Percentiles rank a stretch among this genome's conserved stretches.
These are phyloP conservation scores for Daedaleopsis nitida DNA, from an alignment of 768 basidiomycete genomes.

Conservation along the genomic window DNA sequence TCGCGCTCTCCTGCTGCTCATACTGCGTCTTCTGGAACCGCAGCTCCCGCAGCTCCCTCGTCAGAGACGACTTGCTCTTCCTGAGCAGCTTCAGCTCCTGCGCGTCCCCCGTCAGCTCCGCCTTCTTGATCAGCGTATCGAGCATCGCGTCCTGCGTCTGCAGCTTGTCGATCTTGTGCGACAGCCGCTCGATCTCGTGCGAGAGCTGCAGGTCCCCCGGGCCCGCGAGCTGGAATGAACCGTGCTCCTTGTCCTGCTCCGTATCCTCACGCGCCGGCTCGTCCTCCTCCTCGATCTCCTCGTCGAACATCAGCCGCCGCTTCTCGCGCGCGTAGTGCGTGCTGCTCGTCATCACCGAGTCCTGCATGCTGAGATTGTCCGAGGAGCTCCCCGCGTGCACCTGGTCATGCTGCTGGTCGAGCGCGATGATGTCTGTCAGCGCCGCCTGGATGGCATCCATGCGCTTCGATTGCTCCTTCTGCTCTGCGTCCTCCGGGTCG, in stretches of 20 bases:
- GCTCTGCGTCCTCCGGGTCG: conserved; percentile 65
- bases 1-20: conserved; percentile 92
- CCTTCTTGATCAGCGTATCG: conserved; percentile 88
- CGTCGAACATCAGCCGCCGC: conserved; percentile 24
- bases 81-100: conserved; percentile 82
- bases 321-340: conserved; percentile 6
- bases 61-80: conserved; percentile 81
- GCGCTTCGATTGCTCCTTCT: conserved; percentile 67
- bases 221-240: conserved; percentile 73
- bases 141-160: conserved; percentile 83
- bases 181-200: conserved; percentile 80
- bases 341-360: neutral
- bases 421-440: conserved; percentile 91
- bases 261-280: conserved; percentile 33
- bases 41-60: conserved; percentile 79
- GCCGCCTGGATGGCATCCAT: conserved; percentile 98
- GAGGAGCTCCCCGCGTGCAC: conserved; percentile 10
- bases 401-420: conserved; percentile 58
- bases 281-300: conserved; percentile 49
- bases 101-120: conserved; percentile 89
- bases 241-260: conserved; percentile 46
- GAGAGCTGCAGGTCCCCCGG: conserved; percentile 91
- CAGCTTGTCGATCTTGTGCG: conserved; percentile 72
- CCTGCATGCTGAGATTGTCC: conserved; percentile 16
- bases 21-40: conserved; percentile 91